These are phyloP conservation scores for Metschnikowia proteae DNA, from an alignment of 805 yeast species.

Conservation along the genomic window DNA sequence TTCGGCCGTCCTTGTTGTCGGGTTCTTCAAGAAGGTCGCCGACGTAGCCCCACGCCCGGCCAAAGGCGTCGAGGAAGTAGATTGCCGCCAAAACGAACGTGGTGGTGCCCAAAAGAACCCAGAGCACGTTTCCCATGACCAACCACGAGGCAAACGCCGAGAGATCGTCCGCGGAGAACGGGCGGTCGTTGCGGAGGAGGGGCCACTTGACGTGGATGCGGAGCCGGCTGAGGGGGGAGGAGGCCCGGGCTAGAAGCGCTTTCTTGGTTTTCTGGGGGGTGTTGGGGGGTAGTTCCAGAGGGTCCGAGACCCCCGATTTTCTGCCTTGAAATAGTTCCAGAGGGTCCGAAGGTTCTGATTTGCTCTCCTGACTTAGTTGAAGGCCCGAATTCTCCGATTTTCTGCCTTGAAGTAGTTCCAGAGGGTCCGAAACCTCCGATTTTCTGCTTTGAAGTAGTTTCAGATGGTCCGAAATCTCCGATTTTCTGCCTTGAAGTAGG, in stretches of 20 bases:
- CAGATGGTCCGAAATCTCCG: too few species aligned
- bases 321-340: too few species aligned
- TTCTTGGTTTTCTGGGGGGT: slow-evolving; percentile 8
- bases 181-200: slow-evolving; percentile 44
- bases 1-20: neutral
- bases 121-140: slow-evolving; percentile 52
- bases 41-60: slow-evolving; percentile 15
- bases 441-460: too few species aligned
- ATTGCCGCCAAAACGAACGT: slow-evolving; percentile 49
- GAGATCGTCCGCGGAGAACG: slow-evolving; percentile 48
- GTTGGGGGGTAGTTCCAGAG: neutral
- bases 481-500: too few species aligned
- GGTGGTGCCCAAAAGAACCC: slow-evolving; percentile 56
- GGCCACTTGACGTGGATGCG: slow-evolving; percentile 46
- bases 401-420: too few species aligned
- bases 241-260: slow-evolving; percentile 28
- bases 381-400: too few species aligned
- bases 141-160: slow-evolving; percentile 56
- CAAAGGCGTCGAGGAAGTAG: slow-evolving; percentile 40
- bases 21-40: neutral
- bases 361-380: too few species aligned
- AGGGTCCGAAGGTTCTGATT: too few species aligned
- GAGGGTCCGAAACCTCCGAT: too few species aligned
- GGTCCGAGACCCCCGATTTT: neutral
- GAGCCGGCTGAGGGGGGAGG: slow-evolving; percentile 28